Conservation (phyloP, 352 stramenopile genomes). For the Albugo laibachii region DNA sequence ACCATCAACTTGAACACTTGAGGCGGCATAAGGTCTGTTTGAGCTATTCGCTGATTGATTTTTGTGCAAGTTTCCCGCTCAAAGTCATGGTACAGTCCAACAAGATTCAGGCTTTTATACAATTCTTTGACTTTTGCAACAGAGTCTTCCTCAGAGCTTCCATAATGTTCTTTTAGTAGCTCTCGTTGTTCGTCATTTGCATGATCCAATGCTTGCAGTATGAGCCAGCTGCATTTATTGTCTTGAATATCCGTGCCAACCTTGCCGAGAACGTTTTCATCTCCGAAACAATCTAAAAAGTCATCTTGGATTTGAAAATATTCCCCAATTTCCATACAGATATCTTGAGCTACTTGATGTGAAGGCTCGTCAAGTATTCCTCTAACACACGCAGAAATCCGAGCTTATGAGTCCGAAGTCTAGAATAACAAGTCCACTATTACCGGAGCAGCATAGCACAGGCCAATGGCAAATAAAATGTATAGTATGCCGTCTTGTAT, state of each 20-base stretch:
- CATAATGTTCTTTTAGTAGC: conserved; percentile 86
- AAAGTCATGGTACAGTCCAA: conserved; percentile 79
- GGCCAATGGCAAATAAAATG: conserved; percentile 94
- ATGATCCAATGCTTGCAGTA: conserved; percentile 84
- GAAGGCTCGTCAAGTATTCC: conserved; percentile 61
- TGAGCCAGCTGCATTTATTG: conserved; percentile 98
- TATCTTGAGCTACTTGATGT: conserved; percentile 78
- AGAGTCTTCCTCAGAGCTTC: conserved; percentile 52
- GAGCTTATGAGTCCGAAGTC: background rate
- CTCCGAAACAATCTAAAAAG: conserved; percentile 95
- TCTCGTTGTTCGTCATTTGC: conserved; percentile 52
- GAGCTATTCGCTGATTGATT: conserved; percentile 58
- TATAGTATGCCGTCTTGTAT: conserved; percentile 99
- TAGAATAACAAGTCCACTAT: background rate
- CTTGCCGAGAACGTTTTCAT: conserved; percentile 85
- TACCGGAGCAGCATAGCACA: conserved; percentile 61
- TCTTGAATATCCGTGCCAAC: conserved; percentile 98
- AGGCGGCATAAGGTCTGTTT: conserved; percentile 70
- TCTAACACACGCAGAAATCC: conserved; percentile 10
- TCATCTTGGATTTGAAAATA: conserved; percentile 99
- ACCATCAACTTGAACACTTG: conserved; percentile 88
- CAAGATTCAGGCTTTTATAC: conserved; percentile 86
- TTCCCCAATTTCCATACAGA: conserved; percentile 92
- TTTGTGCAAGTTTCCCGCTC: conserved; percentile 84
- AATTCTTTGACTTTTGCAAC: conserved; percentile 85